These are phyloP conservation scores for Gigaspora rosea DNA, from an alignment of 192 early-diverging fungal genomes.

Conservation along the genomic window DNA sequence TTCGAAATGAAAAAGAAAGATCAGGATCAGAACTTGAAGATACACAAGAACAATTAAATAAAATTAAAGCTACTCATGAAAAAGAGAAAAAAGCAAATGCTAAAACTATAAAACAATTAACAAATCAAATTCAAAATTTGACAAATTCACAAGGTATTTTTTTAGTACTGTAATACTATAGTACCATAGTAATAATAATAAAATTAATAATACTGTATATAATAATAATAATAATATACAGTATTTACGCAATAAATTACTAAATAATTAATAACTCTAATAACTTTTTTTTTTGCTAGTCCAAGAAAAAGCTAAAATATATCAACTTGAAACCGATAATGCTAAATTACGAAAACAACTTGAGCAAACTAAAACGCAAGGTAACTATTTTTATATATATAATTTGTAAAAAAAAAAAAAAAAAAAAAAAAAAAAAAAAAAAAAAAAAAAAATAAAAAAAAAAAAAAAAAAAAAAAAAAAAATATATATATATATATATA, in stretches of 20 bases:
- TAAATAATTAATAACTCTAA: background rate
- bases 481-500: too few relatives aligned
- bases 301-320: conserved; percentile 12
- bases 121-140: conserved; percentile 19
- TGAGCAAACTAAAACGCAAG: conserved; percentile 3
- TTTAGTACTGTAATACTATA: too few relatives aligned
- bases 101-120: conserved; percentile 13
- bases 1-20: conserved; percentile 7
- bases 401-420: background rate
- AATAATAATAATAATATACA: too few relatives aligned
- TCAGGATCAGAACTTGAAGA: background rate
- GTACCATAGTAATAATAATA: too few relatives aligned
- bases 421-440: too few relatives aligned
- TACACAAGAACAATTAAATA: conserved; percentile 12
- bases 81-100: conserved; percentile 16
- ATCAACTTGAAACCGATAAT: conserved; percentile 9
- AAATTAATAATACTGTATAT: too few relatives aligned
- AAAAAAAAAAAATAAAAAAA: too few relatives aligned
- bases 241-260: too few relatives aligned
- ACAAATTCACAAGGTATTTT: conserved; percentile 1
- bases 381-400: background rate
- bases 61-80: conserved; percentile 10
- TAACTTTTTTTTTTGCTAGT: conserved; percentile 2
- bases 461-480: too few relatives aligned
- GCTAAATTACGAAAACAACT: conserved; percentile 19